phyloP scores from a whole-genome alignment of 139 green algal genomes.

The Haematococcus lacustris region DNA sequence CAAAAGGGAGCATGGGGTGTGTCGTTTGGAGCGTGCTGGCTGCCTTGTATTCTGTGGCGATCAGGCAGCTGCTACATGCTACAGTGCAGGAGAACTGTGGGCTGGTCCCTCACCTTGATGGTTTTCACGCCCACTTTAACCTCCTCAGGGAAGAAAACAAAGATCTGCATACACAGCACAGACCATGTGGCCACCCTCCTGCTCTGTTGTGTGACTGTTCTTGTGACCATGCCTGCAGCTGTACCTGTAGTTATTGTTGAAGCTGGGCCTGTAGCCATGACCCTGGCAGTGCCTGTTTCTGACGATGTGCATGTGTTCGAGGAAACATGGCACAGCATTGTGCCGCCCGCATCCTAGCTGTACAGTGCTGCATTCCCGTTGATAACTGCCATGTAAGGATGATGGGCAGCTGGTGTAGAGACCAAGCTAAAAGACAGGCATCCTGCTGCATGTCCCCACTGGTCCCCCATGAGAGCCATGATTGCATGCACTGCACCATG shows the following conservation, averaged over 20 bases:
- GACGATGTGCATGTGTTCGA: neutral
- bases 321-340: neutral
- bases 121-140: conserved; percentile 92
- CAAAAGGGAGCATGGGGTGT: no score
- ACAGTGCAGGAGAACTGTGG: no score
- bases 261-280: neutral
- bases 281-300: neutral
- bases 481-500: neutral
- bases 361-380: neutral
- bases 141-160: conserved; percentile 94
- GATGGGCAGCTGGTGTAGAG: neutral
- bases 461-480: neutral
- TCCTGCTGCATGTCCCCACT: neutral
- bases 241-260: neutral
- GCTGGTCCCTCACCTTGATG: conserved; percentile 76
- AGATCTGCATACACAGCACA: conserved; percentile 62
- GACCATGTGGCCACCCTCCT: neutral
- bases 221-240: neutral
- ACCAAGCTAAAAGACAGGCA: no score
- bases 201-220: neutral
- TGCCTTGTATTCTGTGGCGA: no score
- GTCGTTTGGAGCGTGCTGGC: no score
- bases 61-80: no score
- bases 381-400: neutral
- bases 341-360: no score